phyloP scores from a whole-genome alignment of 1,139 yeast genomes.

The Hyphopichia wangnamkhiaoensis region DNA sequence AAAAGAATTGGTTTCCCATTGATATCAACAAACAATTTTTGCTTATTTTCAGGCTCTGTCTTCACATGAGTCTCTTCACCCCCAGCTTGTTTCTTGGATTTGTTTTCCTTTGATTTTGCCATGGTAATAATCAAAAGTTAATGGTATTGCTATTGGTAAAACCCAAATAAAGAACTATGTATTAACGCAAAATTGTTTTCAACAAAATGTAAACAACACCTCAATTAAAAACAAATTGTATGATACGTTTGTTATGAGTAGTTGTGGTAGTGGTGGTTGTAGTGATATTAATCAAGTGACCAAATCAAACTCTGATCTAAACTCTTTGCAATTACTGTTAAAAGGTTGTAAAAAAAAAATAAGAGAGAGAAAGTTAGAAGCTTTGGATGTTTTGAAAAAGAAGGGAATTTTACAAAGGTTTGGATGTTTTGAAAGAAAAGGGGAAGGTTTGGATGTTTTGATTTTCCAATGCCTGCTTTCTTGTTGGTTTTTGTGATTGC shows the following conservation, averaged over 20 bases:
- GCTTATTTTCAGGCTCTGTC: no score
- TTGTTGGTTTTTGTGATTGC: not conserved
- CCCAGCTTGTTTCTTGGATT: no score
- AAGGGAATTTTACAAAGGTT: not conserved
- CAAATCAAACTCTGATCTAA: no score
- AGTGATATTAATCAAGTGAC: no score
- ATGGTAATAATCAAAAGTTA: no score
- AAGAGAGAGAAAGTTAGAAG: slow-evolving; percentile 2
- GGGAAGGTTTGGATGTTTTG: slow-evolving; percentile 3
- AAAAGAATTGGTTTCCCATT: slow-evolving; percentile 23
- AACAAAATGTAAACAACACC: not conserved
- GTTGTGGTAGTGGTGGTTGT: not conserved
- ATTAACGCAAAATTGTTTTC: not conserved
- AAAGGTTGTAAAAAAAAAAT: slow-evolving; percentile 1
- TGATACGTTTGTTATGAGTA: slow-evolving; percentile 1
- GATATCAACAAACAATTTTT: slow-evolving; percentile 2
- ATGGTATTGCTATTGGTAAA: no score
- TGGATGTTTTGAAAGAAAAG: slow-evolving; percentile 3
- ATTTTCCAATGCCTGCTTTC: not conserved
- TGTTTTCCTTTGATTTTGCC: not conserved
- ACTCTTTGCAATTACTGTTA: no score
- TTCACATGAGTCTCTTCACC: not conserved
- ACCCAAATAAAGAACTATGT: no score
- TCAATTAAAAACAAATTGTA: no score
- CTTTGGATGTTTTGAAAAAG: slow-evolving; percentile 6